Conservation (phyloP, 2,329 filamentous ascomycete species). For the Gaeumannomyces sp. region DNA sequence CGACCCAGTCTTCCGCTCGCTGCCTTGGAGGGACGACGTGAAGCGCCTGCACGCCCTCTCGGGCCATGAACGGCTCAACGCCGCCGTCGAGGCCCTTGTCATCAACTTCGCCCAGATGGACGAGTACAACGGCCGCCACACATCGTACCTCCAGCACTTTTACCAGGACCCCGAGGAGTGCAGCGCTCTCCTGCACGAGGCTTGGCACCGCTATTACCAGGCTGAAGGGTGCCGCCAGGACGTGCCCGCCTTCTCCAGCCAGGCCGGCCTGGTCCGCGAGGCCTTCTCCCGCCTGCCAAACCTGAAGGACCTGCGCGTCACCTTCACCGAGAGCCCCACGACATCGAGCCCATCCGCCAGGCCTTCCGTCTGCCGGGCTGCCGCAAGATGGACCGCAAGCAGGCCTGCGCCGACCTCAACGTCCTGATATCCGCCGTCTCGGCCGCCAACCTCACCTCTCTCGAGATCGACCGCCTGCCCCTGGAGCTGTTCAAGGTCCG, state of each 20-base stretch:
- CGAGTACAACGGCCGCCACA: conserved; percentile 32
- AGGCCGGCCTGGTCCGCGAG: conserved; percentile 29
- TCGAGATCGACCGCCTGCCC: conserved; percentile 37
- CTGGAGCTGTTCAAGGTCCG: conserved; percentile 34
- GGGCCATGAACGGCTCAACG: conserved; percentile 33
- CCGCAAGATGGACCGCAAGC: conserved; percentile 31
- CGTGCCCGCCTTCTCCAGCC: conserved; percentile 30
- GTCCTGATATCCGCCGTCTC: conserved; percentile 16
- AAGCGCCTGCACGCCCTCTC: conserved; percentile 38
- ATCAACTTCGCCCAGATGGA: conserved; percentile 39
- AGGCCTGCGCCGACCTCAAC: conserved; percentile 29
- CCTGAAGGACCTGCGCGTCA: conserved; percentile 33
- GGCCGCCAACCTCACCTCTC: conserved; percentile 24
- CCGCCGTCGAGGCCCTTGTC: conserved; percentile 35
- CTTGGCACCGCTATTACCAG: conserved; percentile 31
- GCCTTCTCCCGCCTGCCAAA: conserved; percentile 34
- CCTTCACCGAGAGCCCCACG: conserved; percentile 33
- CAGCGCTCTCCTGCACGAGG: conserved; percentile 27
- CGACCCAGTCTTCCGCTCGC: conserved; percentile 32
- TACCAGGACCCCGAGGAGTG: conserved; percentile 30
- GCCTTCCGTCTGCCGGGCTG: conserved; percentile 33
- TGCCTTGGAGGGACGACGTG: conserved; percentile 40
- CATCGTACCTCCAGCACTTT: conserved; percentile 30
- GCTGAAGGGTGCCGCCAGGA: conserved; percentile 26
- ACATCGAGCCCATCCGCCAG: conserved; percentile 30